Evolutionary conservation across 2,329 filamentous ascomycete species (phyloP), one percentile per base, ranked within the genome.

Genomic region (Rhynchosporium agropyri): DNA sequence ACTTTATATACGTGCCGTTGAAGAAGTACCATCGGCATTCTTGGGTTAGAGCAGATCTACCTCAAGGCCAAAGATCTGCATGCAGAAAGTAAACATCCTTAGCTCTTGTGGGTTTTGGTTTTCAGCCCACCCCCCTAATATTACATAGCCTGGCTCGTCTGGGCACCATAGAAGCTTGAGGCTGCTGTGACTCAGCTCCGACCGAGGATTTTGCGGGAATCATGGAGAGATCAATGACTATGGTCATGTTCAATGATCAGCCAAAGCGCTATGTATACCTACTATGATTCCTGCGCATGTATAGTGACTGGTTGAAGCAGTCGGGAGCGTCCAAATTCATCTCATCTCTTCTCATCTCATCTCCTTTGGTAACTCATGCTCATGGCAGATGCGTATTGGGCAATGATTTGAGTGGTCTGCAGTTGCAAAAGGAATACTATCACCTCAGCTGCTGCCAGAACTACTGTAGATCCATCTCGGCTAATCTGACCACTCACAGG

Each of bases 321-420:
- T 15, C 9, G 4, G 20, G 3, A n/a, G n/a, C 33, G n/a, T 42
- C 36, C 4, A 20, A 36, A 42, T 33, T 33, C n/a, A 54, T 15
- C 20, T 20, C 20, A 20, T 20, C 20, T 20, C 20, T 20, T 20
- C 20, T 20, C 20, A 20, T 20, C 20, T 20, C 20, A 20, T 20
- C 20, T 20, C 20, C 20, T 20, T 20, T 20, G 20, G 20, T 20
- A 33, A 54, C 33, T 20, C 28, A 40, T 9, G 10, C 20, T 29
- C 51, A 42, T 33, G 51, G 51, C 51, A 54, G 51, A 54, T 54
- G 20, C 20, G 20, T 20, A 20, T 20, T 20, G 36, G 51, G 51
- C 51, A 54, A 54, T 54, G 51, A 54, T 54, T 10, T 33, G 51
- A 12, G 40, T 42, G 36, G 33, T 20, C 20, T 20, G 20, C 20